phyloP scores from a whole-genome alignment of 495 filamentous ascomycete species.

The Lepidopterella palustris region DNA sequence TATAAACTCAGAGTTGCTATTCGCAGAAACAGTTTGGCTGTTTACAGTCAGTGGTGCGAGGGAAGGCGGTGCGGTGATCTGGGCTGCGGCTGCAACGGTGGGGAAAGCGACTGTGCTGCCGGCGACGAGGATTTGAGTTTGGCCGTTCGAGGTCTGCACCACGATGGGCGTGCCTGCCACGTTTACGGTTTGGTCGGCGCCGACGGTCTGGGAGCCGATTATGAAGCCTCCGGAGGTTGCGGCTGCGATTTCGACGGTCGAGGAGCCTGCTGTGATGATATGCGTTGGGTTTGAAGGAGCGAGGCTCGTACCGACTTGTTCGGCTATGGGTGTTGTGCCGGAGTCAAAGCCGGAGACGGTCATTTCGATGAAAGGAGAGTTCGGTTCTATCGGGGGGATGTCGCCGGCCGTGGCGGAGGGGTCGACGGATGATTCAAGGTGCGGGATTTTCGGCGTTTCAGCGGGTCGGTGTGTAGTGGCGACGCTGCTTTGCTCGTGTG shows the following conservation, averaged over 20 bases:
- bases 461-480: neutral
- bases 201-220: slow-evolving; percentile 13
- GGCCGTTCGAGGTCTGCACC: slow-evolving; percentile 13
- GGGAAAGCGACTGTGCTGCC: slow-evolving; percentile 9
- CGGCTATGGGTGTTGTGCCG: slow-evolving; percentile 8
- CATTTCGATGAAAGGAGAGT: neutral
- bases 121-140: slow-evolving; percentile 12
- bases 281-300: neutral
- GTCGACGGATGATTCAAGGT: neutral
- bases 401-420: neutral
- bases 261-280: slow-evolving; percentile 21
- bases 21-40: slow-evolving; percentile 11
- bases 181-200: slow-evolving; percentile 16
- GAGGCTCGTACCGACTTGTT: slow-evolving; percentile 4
- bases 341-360: neutral
- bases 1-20: slow-evolving; percentile 5
- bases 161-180: slow-evolving; percentile 22
- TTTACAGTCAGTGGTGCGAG: slow-evolving; percentile 12
- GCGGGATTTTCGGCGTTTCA: neutral
- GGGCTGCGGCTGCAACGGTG: neutral
- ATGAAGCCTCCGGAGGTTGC: neutral
- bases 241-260: slow-evolving; percentile 17
- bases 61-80: slow-evolving; percentile 4
- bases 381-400: neutral
- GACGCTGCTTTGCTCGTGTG: neutral